Base-by-base conservation (phyloP, 768 basidiomycete species). In the Russula foetens region DNA sequence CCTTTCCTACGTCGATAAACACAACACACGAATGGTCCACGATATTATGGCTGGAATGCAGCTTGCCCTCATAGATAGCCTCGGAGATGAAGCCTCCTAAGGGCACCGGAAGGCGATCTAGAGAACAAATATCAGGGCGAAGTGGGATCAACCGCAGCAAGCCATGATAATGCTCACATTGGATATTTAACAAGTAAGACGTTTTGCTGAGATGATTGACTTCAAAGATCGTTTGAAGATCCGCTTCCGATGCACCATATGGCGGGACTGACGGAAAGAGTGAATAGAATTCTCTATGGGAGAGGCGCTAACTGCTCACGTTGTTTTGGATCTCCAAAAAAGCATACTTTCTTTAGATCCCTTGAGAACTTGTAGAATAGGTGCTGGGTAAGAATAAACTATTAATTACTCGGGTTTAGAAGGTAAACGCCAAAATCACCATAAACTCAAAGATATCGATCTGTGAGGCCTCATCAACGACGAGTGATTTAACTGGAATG, bases 101-200 rank as follows among this genome's bases (percentile, higher is more conserved):
- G 0, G 72, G 73, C 0, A 70, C 64, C 1, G 82, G 82, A 79
- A 84, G 80, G 2, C 82, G 76, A 67, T 82, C 81, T 82, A 49
- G 6, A 39, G 31, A 55, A 39, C n/a, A 19, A 19, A 19, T 14
- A 24, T 58, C 9, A 35, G 21, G 19, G 11, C 15, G 15, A 48
- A n/a, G 2, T 2, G 47, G n/a, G 17, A 9, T 48, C 15, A 7
- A 48, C 28, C n/a, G 12, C 17, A 4, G 28, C 28, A 29, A 15
- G 28, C 15, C 15, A 11, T 38, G 28, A 29, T 33, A 33, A 23
- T 23, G 31, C 50, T 38, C 66, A 81, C 81, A 82, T 63, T 81
- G 80, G 0, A 70, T 77, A 59, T 82, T 71, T 7, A 84, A 70
- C 52, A 84, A 77, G 21, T 70, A 73, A 5, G 70, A 65, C 2